phyloP scores from a whole-genome alignment of 2,329 filamentous ascomycete genomes.

The Chaetomiaceae sp. region DNA sequence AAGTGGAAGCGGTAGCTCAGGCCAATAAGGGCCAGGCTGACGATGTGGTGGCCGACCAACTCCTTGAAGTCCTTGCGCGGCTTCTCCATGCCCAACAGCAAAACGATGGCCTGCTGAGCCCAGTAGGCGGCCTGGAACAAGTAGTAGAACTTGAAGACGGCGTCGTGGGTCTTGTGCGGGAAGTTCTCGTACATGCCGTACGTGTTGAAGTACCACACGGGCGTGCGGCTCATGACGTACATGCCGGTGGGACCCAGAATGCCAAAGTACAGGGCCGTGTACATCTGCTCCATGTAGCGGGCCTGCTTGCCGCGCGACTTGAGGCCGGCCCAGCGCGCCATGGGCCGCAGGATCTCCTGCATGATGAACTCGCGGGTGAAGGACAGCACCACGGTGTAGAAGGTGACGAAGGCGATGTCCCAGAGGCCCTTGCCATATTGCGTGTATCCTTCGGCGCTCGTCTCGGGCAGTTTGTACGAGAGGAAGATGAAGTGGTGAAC shows the following conservation, averaged over 20 bases:
- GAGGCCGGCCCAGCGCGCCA: conserved; percentile 67
- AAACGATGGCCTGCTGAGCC: conserved; percentile 88
- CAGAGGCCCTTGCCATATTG: conserved; percentile 87
- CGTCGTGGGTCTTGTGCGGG: conserved; percentile 77
- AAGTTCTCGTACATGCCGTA: conserved; percentile 84
- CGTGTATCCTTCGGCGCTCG: conserved; percentile 40
- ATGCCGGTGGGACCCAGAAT: conserved; percentile 78
- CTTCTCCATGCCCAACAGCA: conserved; percentile 84
- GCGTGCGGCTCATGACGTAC: conserved; percentile 86
- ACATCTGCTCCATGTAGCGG: conserved; percentile 94
- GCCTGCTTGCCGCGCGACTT: conserved; percentile 71
- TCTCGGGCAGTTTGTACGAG: conserved; percentile 69
- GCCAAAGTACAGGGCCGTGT: conserved; percentile 87
- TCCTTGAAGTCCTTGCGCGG: conserved; percentile 93
- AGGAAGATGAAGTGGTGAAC: conserved; percentile 81
- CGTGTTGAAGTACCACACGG: conserved; percentile 95
- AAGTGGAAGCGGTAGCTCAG: conserved; percentile 95
- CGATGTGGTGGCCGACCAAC: conserved; percentile 85
- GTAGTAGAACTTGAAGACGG: conserved; percentile 89
- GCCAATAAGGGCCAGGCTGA: conserved; percentile 77
- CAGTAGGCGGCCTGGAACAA: conserved; percentile 92
- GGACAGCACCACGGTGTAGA: conserved; percentile 84
- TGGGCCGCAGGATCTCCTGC: conserved; percentile 78
- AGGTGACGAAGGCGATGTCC: conserved; percentile 81
- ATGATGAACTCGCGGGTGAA: conserved; percentile 96